phyloP scores from a whole-genome alignment of 2,329 filamentous ascomycete species.

The Paecilomyces variotii region DNA sequence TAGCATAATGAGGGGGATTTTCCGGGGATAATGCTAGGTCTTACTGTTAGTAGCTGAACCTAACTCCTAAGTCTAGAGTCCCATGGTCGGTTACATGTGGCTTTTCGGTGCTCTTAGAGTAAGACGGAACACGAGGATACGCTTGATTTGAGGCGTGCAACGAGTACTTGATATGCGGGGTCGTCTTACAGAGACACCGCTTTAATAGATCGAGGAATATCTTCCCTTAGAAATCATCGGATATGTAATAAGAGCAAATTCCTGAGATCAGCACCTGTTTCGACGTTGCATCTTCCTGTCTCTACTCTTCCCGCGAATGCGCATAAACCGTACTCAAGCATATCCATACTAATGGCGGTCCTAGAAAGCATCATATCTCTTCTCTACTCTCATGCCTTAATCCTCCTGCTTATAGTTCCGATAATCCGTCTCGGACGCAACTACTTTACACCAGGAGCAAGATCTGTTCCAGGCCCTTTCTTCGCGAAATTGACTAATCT shows the following conservation, averaged over 20 bases:
- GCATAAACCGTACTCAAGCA: background rate
- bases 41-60: background rate
- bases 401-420: background rate
- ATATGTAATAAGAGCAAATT: background rate
- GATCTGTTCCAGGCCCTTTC: constrained; percentile 2
- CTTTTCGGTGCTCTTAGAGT: background rate
- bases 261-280: background rate
- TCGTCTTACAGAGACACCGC: background rate
- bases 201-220: background rate
- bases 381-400: constrained; percentile 6
- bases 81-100: background rate
- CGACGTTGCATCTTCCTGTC: background rate
- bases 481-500: constrained; percentile 4
- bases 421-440: constrained; percentile 2
- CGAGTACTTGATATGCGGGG: background rate
- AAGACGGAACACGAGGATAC: background rate
- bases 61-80: background rate
- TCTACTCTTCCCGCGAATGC: background rate
- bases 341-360: background rate
- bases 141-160: background rate
- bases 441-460: background rate
- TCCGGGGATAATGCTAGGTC: background rate
- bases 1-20: background rate
- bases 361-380: background rate
- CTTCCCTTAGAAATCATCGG: background rate